These are phyloP conservation scores for Saccharomycopsis fodiens DNA, from an alignment of 805 yeast species.

Conservation along the genomic window DNA sequence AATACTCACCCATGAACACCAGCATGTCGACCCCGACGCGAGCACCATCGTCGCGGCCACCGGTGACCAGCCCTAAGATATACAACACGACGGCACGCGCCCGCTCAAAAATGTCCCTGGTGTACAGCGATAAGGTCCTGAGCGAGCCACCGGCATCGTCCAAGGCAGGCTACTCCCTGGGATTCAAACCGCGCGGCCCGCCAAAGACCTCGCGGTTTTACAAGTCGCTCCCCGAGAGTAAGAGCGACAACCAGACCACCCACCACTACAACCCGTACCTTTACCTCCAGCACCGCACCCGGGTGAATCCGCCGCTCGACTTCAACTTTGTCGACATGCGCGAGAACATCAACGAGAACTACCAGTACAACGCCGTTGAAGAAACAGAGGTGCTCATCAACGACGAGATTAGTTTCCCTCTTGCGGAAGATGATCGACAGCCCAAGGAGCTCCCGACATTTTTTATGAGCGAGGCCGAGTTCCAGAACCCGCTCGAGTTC, in stretches of 20 bases:
- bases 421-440: neutral
- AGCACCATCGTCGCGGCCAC: neutral
- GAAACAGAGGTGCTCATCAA: conserved; percentile 18
- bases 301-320: conserved; percentile 31
- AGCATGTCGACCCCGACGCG: neutral
- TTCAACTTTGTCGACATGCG: conserved; percentile 27
- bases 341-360: conserved; percentile 23
- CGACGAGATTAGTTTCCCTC: conserved; percentile 3
- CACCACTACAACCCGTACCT: conserved; percentile 30
- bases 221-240: conserved; percentile 18
- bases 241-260: conserved; percentile 12
- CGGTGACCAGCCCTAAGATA: conserved; percentile 1
- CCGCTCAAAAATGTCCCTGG: conserved; percentile 18
- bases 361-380: conserved; percentile 11
- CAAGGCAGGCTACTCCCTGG: neutral
- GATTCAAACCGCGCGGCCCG: conserved; percentile 9
- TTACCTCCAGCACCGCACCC: conserved; percentile 30
- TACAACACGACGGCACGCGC: conserved; percentile 12
- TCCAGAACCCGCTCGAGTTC: conserved; percentile 48
- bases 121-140: conserved; percentile 12
- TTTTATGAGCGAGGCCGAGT: conserved; percentile 41
- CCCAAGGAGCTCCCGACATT: conserved; percentile 34
- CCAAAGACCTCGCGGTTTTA: conserved; percentile 20
- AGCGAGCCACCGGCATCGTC: neutral
- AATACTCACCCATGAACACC: neutral